Conservation (phyloP, 352 stramenopile species). For the Phytophthora tubulina region DNA sequence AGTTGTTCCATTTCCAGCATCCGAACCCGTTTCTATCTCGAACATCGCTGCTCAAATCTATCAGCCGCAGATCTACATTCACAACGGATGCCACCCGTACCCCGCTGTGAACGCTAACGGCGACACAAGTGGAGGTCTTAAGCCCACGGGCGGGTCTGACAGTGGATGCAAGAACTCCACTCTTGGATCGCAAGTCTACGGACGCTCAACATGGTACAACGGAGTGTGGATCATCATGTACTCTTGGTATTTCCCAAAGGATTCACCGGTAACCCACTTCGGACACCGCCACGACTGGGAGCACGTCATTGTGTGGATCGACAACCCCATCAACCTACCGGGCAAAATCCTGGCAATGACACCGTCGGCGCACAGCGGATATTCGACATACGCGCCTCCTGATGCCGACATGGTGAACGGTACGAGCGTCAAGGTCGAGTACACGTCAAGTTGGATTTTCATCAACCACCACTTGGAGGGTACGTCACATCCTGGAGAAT, state of each 20-base stretch:
- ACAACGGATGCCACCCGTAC: no score
- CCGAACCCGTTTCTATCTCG: no score
- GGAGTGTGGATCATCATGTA: conserved; percentile 39
- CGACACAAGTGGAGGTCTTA: no score
- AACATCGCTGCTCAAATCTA: no score
- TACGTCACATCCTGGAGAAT: no score
- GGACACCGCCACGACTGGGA: neutral
- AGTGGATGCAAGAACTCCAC: no score
- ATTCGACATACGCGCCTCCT: neutral
- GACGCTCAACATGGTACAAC: conserved; percentile 29
- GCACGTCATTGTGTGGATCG: neutral
- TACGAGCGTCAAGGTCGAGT: conserved; percentile 5
- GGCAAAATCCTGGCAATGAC: no score
- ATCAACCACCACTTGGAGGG: conserved; percentile 25
- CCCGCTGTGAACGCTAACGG: no score
- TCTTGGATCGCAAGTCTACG: conserved; percentile 28
- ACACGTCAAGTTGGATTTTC: conserved; percentile 19
- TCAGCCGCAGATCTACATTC: no score
- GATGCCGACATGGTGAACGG: neutral
- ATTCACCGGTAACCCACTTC: no score
- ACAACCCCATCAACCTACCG: neutral
- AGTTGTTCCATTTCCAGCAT: no score
- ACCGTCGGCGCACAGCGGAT: neutral
- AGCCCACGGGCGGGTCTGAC: no score
- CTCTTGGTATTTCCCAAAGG: conserved; percentile 53